Base-by-base conservation (phyloP, 1,139 yeast genomes). In the Suhomyces maxii region DNA sequence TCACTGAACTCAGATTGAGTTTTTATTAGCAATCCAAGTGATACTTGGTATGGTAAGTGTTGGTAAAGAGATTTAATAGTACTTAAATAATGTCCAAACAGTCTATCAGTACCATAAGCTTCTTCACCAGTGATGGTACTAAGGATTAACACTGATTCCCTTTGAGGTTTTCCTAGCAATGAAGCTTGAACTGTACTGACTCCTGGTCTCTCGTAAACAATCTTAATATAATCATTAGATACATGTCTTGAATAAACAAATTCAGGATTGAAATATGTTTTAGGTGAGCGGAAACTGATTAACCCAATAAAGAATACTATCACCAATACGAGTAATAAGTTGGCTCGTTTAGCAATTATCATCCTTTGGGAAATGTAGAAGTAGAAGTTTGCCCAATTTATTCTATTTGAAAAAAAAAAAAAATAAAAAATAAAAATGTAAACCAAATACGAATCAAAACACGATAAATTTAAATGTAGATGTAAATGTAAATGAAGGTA, bases 21-120 rank as follows among this genome's bases (percentile, higher is more conserved):
- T 12, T 66, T 69, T 12, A 67, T 54, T 37, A 68, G 54, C 12
- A 71, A 54, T 2, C 71, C 75, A 8, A 69, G 42, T n/a, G 69
- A 61, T 3, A 67, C 46, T 6, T 53, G 41, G 35, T 58, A 56
- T 26, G 59, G 53, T 6, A 40, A 42, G 14, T 56, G 44, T 34
- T 51, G 47, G 11, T 58, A 43, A n/a, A 50, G 41, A 11, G 49
- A 44, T 10, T 48, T 39, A 6, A 71, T 46, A 1, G 71, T 61
- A 1, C 53, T 37, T 35, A 68, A 55, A 34, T 68, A 64, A 37
- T 64, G 65, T 1, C 36, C 45, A 38, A 71, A 58, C 9, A 42
- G 46, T 33, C 65, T 56, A 7, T 51, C 61, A 10, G 46, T 43
- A 1, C 76, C 76, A 46, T 69, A 71, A 26, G 72, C 64, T 10